phyloP scores from a whole-genome alignment of 768 basidiomycete species.

The Botryobasidium botryosum region DNA sequence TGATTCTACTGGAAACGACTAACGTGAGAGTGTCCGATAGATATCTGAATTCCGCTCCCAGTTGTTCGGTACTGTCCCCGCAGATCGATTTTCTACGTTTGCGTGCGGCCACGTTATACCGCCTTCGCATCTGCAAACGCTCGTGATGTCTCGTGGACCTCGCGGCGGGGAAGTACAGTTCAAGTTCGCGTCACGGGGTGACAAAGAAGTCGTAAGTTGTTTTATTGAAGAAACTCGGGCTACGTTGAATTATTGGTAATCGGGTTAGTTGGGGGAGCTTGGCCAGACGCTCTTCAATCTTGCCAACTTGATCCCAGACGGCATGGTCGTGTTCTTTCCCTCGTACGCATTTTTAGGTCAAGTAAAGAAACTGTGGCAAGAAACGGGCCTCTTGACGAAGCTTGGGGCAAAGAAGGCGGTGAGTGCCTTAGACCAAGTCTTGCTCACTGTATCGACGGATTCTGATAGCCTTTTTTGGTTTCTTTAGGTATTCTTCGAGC shows the following conservation, averaged over 20 bases:
- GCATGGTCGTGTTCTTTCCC: conserved; percentile 88
- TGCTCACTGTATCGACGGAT: too few relatives aligned
- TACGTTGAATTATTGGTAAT: background rate
- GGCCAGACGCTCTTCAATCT: conserved; percentile 76
- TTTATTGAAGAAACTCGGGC: background rate
- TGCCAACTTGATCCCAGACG: conserved; percentile 58
- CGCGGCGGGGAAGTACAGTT: conserved; percentile 59
- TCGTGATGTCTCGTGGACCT: conserved; percentile 62
- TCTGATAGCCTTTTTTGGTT: too few relatives aligned
- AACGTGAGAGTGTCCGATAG: too few relatives aligned
- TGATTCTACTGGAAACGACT: too few relatives aligned
- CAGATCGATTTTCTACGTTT: conserved; percentile 53
- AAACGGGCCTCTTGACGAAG: conserved; percentile 41
- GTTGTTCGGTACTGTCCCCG: conserved; percentile 49
- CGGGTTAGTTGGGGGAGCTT: conserved; percentile 64
- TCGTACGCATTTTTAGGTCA: conserved; percentile 70
- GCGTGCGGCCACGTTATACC: conserved; percentile 92
- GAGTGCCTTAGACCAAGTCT: too few relatives aligned
- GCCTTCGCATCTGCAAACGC: conserved; percentile 50
- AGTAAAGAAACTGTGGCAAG: conserved; percentile 49
- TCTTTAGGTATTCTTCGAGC: conserved; percentile 73
- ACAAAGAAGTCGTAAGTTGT: conserved; percentile 40
- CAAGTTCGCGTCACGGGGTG: conserved; percentile 57
- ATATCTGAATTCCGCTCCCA: conserved; percentile 76
- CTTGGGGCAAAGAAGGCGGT: conserved; percentile 63